Evolutionary conservation across 768 basidiomycete genomes (phyloP), one percentile per base, ranked within the genome.

Genomic region (Lactarius trivialis): DNA sequence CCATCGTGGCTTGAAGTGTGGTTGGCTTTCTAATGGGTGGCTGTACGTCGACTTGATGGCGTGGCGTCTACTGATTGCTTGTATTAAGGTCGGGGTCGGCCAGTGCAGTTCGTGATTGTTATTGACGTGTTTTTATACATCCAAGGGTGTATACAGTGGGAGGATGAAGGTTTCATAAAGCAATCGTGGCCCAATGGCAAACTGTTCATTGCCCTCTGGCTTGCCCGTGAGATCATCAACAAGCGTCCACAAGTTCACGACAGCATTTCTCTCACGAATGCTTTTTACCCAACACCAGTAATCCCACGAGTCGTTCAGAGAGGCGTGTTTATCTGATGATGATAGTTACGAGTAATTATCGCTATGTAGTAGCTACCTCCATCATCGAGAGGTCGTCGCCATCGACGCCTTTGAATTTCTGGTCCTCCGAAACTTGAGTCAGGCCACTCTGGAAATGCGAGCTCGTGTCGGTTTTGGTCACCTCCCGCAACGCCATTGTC

Each of bases 401-500:
- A 30, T 71, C 79, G n/a, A 73, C 74, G 5, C 88, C 85, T 65
- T 84, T 82, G 72, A 85, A 92, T 68, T 84, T 84, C 71, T 94
- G 92, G 70, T 94, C 92, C 71, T 89, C 91, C 24, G 90, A 85
- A 34, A 82, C 79, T 56, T 79, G 80, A 14, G 92, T 94, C 64
- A 94, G 78, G 66, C 77, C 76, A n/a, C 81, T 89, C 71, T 97
- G 95, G 75, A 85, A 87, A 69, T 93, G 93, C 43, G 93, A 88
- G 71, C 92, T 93, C 21, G 95, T 98, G 70, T 98, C 94, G 36
- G 89, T 91, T 76, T 96, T 98, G 15, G 94, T 93, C 49, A 97
- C 84, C 75, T 97, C 93, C 45, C 93, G 84, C 67, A 99, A 73
- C 4, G 95, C 96, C 97, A 99, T 99, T 2, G 97, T 99, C 2